These are phyloP conservation scores for Paecilomyces dactylethromorphus DNA, from an alignment of 2,329 filamentous ascomycete genomes.

Conservation along the genomic window DNA sequence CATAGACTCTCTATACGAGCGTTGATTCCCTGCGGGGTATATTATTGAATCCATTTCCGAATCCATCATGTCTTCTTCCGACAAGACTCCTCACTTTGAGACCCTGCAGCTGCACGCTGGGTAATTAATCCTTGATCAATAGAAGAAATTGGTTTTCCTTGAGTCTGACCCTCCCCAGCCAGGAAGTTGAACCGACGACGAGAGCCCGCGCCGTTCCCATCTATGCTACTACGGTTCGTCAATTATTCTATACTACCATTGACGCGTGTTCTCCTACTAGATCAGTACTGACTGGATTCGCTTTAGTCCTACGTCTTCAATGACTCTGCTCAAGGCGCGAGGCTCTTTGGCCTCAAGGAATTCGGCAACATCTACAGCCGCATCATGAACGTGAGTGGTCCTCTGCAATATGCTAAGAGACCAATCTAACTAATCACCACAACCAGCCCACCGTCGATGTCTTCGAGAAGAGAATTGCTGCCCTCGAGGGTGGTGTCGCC, in stretches of 20 bases:
- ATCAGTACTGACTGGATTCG: neutral
- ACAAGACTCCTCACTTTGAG: slow-evolving; percentile 57
- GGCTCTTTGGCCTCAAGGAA: slow-evolving; percentile 94
- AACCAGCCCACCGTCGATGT: slow-evolving; percentile 81
- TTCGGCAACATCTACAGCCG: slow-evolving; percentile 97
- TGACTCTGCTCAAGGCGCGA: slow-evolving; percentile 90
- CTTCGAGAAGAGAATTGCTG: slow-evolving; percentile 94
- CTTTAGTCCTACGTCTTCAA: slow-evolving; percentile 80
- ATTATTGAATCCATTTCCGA: neutral
- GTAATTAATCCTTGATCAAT: slow-evolving; percentile 36
- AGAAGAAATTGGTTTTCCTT: neutral
- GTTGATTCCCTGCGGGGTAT: neutral
- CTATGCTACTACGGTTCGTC: slow-evolving; percentile 73
- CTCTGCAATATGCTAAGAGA: neutral
- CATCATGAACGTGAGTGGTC: slow-evolving; percentile 72
- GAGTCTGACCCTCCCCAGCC: slow-evolving; percentile 45
- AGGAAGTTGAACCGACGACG: slow-evolving; percentile 71
- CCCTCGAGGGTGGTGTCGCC: slow-evolving; percentile 84
- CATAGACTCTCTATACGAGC: neutral
- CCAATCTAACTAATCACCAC: neutral
- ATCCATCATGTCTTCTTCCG: slow-evolving; percentile 26
- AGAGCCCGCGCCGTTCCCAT: slow-evolving; percentile 91
- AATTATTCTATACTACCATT: neutral
- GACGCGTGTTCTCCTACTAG: neutral
- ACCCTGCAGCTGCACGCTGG: slow-evolving; percentile 82